Percentiles rank a stretch among this genome's conserved stretches.
Evolutionary conservation across 192 early-diverging fungal species (phyloP).

Genomic region (Entomortierella lignicola): DNA sequence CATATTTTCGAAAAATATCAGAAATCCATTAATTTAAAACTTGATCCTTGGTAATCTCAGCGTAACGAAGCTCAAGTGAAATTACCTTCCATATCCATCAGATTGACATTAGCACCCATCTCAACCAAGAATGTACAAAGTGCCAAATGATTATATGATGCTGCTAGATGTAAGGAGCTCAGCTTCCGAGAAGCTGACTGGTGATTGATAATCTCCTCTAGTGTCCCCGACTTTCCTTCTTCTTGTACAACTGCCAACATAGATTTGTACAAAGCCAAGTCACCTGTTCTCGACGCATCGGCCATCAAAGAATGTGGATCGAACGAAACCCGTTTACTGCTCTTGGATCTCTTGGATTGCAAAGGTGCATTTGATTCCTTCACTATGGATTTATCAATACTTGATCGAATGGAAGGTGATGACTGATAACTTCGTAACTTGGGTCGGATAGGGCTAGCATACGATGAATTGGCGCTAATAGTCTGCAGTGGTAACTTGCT

Average conservation of each 20-base stretch:
- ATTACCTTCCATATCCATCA: conserved; percentile 68
- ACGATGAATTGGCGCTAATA: conserved; percentile 1
- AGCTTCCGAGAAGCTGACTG: conserved; percentile 42
- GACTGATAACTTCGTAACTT: conserved; percentile 50
- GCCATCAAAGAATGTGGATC: conserved; percentile 48
- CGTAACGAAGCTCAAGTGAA: too few relatives aligned
- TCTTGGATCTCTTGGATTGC: conserved; percentile 10
- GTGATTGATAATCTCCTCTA: conserved; percentile 40
- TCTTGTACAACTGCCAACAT: conserved; percentile 22
- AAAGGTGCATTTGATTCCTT: background rate
- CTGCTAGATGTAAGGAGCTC: conserved; percentile 42
- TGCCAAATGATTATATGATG: conserved; percentile 48
- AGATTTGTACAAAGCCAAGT: conserved; percentile 30
- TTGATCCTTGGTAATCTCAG: too few relatives aligned
- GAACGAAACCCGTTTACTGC: conserved; percentile 32
- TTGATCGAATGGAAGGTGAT: conserved; percentile 42
- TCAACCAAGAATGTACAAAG: conserved; percentile 39
- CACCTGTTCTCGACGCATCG: conserved; percentile 43
- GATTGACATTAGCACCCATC: conserved; percentile 57
- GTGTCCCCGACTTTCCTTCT: conserved; percentile 13
- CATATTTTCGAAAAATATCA: too few relatives aligned
- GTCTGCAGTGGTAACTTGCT: background rate
- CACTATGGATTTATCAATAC: background rate
- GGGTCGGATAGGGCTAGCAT: conserved; percentile 26
- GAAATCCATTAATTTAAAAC: background rate